A percentile compares a stretch with the other conserved stretches of the same genome.
Conservation (phyloP, 441 rosid species). For the Sinapis alba region DNA sequence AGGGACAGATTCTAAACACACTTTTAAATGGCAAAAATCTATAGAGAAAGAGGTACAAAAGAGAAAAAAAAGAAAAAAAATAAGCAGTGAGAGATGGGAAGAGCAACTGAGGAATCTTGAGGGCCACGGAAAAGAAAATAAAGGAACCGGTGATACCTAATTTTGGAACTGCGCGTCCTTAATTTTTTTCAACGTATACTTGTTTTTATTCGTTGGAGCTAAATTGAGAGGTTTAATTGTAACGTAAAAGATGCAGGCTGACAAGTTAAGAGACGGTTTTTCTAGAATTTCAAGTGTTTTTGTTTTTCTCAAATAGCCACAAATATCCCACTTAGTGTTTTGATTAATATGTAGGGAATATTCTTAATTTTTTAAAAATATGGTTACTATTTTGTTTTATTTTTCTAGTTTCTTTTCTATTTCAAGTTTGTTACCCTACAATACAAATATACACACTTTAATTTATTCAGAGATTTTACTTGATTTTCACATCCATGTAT, state of each 20-base stretch:
- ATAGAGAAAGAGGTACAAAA: not conserved
- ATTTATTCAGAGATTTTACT: not conserved
- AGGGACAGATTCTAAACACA: not conserved
- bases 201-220: slow-evolving; percentile 11
- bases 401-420: not conserved
- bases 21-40: not conserved
- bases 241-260: not conserved
- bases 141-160: slow-evolving; percentile 19
- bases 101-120: not conserved
- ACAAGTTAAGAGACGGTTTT: not conserved
- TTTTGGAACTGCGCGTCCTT: slow-evolving; percentile 32
- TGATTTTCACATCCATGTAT: not conserved
- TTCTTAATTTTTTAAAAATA: no score
- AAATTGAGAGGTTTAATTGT: slow-evolving; percentile 8
- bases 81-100: not conserved
- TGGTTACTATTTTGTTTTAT: no score
- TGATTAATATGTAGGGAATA: no score
- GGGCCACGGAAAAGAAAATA: slow-evolving; percentile 21
- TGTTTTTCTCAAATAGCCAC: no score
- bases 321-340: no score
- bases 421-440: not conserved
- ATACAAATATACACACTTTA: not conserved
- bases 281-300: no score
- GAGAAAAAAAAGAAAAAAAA: not conserved
- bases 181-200: not conserved